Base-by-base conservation (phyloP, 1,284 basidiomycete species). In the Tremellales sp. region DNA sequence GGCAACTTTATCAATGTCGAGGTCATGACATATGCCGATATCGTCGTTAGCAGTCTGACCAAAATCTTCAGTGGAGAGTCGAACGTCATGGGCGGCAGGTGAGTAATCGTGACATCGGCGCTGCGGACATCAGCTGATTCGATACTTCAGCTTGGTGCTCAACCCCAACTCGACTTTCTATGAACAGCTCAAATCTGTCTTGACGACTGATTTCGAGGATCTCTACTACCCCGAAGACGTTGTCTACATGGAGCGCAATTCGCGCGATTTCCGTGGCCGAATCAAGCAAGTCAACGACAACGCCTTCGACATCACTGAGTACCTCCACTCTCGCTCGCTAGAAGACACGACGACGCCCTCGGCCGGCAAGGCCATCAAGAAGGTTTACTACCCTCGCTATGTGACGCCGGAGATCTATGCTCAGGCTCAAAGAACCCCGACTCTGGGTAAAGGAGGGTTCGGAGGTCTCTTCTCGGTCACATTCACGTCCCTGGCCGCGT, bases 81-180 rank as follows among this genome's bases (percentile, higher is more conserved):
- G 26, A 98, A 98, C 65, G 92, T 94, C 49, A 97, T 98, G 94
- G 94, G 94, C 46, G 94, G 94, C 61, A 87, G 87, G 90, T 91
- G 62, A 44, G 81, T 71, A 15, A 23, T n/a, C n/a, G n/a, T 12
- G 27, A 24, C 21, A 31, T 35, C 27, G 11, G 11, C 7, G 29
- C 42, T 13, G 22, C 8, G 8, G 15, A n/a, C n/a, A n/a, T n/a
- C n/a, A 43, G 24, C 15, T 24, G 48, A 24, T 31, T 27, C 13
- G 8, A 36, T 24, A 33, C n/a, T 26, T 11, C 65, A 89, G 88
- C 58, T 78, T 97, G 15, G 84, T 92, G 24, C 77, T 98, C 40
- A 97, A 97, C 69, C 91, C 93, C 0, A 77, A 80, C 58, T 78
- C 83, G 1, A 79, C 77, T 2, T 81, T 87, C 61, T 92, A 93